Evolutionary conservation across 2,329 filamentous ascomycete genomes (phyloP).

Genomic region (Colletotrichum sp.): DNA sequence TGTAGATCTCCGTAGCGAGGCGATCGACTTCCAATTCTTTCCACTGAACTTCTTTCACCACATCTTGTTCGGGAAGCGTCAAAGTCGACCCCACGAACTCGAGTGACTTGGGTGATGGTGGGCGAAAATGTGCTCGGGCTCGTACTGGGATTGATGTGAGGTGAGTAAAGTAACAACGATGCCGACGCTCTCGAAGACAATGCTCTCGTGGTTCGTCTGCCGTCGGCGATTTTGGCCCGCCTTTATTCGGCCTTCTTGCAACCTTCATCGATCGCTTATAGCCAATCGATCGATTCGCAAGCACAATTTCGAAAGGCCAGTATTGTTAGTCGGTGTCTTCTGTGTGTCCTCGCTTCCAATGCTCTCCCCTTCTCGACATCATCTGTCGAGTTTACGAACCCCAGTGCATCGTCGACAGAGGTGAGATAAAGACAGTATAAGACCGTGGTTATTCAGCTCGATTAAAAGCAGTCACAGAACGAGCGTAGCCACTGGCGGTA

Average conservation of each 20-base stretch:
- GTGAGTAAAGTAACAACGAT: background rate
- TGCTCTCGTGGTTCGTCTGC: accelerated
- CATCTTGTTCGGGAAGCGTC: background rate
- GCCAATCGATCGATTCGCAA: too few species aligned
- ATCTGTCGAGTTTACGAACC: background rate
- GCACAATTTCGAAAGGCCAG: too few species aligned
- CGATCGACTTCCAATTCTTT: background rate
- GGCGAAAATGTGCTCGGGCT: background rate
- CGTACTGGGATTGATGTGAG: background rate
- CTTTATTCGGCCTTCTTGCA: background rate
- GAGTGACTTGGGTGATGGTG: background rate
- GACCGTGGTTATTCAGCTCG: too few species aligned
- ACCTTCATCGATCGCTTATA: background rate
- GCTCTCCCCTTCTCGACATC: background rate
- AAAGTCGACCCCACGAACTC: background rate
- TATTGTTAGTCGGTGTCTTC: too few species aligned
- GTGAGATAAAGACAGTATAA: too few species aligned
- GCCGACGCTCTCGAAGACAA: background rate
- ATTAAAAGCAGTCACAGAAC: background rate
- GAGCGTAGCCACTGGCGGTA: too few species aligned
- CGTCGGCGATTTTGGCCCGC: background rate
- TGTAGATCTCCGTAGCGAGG: background rate
- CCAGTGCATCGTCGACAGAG: background rate
- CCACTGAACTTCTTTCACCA: background rate
- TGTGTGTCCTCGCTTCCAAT: background rate